These are phyloP conservation scores for Forsythia suspensa DNA, from an alignment of 257 asterid genomes.

Conservation along the genomic window DNA sequence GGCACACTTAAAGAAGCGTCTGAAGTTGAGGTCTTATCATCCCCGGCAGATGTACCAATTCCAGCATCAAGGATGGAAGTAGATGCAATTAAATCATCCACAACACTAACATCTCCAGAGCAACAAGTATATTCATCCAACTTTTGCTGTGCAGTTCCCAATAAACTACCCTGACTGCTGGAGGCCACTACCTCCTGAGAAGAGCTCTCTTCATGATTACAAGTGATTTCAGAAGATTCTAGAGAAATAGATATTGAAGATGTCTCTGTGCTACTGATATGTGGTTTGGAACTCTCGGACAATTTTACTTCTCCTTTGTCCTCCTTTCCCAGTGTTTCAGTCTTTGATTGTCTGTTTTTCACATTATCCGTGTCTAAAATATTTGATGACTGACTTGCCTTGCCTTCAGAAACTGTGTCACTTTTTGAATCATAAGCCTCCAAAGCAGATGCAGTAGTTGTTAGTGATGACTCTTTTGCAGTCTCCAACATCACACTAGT, in stretches of 20 bases:
- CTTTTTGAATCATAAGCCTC: constrained; percentile 26
- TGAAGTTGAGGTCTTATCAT: constrained; percentile 24
- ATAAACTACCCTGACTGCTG: constrained; percentile 19
- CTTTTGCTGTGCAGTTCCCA: constrained; percentile 25
- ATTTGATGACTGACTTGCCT: constrained; percentile 25
- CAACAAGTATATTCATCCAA: constrained; percentile 26
- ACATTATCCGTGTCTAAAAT: constrained; percentile 22
- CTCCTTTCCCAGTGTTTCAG: constrained; percentile 25
- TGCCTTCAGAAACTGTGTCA: constrained; percentile 22
- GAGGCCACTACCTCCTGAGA: constrained; percentile 27
- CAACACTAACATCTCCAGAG: constrained; percentile 28
- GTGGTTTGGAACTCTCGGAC: constrained; percentile 25
- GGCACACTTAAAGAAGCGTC: constrained; percentile 21
- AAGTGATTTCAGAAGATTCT: constrained; percentile 36
- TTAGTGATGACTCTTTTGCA: constrained; percentile 28
- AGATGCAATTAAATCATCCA: constrained; percentile 28
- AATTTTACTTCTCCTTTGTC: constrained; percentile 35
- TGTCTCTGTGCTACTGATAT: constrained; percentile 23
- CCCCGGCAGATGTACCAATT: constrained; percentile 26
- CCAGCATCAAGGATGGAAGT: constrained; percentile 21
- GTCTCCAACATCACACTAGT: constrained; percentile 31
- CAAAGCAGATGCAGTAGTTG: constrained; percentile 28
- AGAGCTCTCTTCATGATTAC: constrained; percentile 33
- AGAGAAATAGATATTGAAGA: constrained; percentile 31
- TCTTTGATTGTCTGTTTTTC: constrained; percentile 29